Base-by-base conservation (phyloP, 352 stramenopile genomes). In the Phytophthora europaea region DNA sequence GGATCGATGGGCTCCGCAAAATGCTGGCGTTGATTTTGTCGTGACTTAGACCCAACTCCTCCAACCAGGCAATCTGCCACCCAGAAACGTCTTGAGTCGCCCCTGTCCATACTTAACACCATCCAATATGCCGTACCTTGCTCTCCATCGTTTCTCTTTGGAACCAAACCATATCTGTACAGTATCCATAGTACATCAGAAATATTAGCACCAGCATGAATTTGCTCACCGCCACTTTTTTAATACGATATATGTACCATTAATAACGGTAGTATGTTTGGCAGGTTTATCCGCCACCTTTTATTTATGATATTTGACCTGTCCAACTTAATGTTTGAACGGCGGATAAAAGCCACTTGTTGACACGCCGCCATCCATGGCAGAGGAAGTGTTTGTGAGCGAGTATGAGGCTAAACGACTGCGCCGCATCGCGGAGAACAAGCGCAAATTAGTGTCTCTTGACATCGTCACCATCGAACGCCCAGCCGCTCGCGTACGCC, bases 321-420 rank as follows among this genome's bases (percentile, higher is more conserved):
- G 3, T 31, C 28, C 7, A 8, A 31, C 28, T 7, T 6, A 31
- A 6, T 31, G 4, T 31, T 31, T 31, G 28, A 31, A 31, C 28
- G 28, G 28, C 28, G 28, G 28, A 31, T 31, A 8, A 31, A 31
- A 31, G 28, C 28, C 38, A 45, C 38, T 9, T n/a, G 16, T 45
- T 45, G 36, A 45, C 36, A 18, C 36, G 36, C 36, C 34, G 4
- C 34, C 7, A 12, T 10, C 10, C 4, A 43, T 43, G 34, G 34
- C 34, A 18, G 34, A 43, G 34, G 34, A 43, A 15, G 34, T 45
- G 38, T 9, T 6, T 2, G 57, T 89, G 62, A 83, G 75, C 56
- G 85, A 80, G 62, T 93, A 92, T 52, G 85, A 93, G 56, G 75
- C 77, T 56, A 91, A 93, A 70, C 84, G 85, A 18, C 60, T 76